Conservation (phyloP, 495 filamentous ascomycete species). For the Podospora comata region DNA sequence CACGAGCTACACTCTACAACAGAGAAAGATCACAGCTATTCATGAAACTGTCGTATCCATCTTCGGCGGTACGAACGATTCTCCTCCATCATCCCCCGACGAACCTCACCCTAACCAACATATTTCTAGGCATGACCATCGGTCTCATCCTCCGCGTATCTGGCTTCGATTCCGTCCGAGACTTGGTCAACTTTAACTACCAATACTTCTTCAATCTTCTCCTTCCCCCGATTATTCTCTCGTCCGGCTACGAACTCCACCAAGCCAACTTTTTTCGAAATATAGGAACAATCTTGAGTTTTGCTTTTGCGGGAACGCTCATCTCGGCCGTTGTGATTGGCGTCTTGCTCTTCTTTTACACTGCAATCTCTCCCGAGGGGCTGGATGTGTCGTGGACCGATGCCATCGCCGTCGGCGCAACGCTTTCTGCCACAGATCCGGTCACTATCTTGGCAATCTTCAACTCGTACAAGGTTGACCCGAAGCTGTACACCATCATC, state of each 20-base stretch:
- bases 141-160: constrained; percentile 83
- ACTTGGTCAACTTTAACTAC: constrained; percentile 91
- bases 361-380: constrained; percentile 77
- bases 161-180: constrained; percentile 74
- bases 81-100: not conserved
- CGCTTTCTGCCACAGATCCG: constrained; percentile 92
- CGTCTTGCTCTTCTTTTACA: constrained; percentile 82
- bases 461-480: constrained; percentile 98
- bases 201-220: constrained; percentile 99
- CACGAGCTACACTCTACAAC: constrained; percentile 92
- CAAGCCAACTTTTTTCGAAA: constrained; percentile 99
- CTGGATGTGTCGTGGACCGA: constrained; percentile 86
- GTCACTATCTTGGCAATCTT: constrained; percentile 98
- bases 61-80: constrained; percentile 71
- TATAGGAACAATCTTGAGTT: constrained; percentile 96
- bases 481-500: constrained; percentile 95
- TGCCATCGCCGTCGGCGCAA: constrained; percentile 92
- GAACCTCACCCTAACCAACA: constrained; percentile 7
- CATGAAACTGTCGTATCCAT: constrained; percentile 98
- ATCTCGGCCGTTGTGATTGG: constrained; percentile 94
- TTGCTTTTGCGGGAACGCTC: constrained; percentile 95
- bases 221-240: constrained; percentile 93
- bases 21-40: constrained; percentile 91
- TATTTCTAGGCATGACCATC: constrained; percentile 80
- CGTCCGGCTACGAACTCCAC: constrained; percentile 94